Conservation (phyloP, 1,139 yeast genomes). For the Candida sp. region DNA sequence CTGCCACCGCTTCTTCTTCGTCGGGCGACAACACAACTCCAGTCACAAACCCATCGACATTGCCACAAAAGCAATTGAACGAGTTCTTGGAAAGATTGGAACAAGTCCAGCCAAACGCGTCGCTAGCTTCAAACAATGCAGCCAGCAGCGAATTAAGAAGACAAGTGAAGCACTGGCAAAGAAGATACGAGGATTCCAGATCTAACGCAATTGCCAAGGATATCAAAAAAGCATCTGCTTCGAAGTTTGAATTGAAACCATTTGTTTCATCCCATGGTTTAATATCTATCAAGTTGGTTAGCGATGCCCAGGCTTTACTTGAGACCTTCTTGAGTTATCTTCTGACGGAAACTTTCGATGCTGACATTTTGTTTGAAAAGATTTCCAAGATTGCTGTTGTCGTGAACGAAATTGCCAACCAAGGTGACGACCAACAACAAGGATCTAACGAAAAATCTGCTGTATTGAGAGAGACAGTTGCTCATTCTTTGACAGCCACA, state of each 20-base stretch:
- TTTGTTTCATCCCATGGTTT: slow-evolving; percentile 45
- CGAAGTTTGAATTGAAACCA: slow-evolving; percentile 28
- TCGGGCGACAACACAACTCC: too few relatives aligned
- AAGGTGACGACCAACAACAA: slow-evolving; percentile 40
- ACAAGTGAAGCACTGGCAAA: slow-evolving; percentile 49
- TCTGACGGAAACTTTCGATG: slow-evolving; percentile 34
- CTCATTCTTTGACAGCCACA: slow-evolving; percentile 79
- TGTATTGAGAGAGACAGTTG: slow-evolving; percentile 68
- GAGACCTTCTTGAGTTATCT: slow-evolving; percentile 47
- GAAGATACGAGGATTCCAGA: slow-evolving; percentile 46
- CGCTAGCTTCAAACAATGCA: slow-evolving; percentile 19
- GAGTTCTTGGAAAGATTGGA: slow-evolving; percentile 33
- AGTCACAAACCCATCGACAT: neutral
- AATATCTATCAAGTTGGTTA: slow-evolving; percentile 46
- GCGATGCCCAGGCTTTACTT: slow-evolving; percentile 50
- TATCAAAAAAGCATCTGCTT: slow-evolving; percentile 24
- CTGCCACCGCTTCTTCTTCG: neutral
- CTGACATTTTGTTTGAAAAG: slow-evolving; percentile 55
- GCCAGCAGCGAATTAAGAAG: slow-evolving; percentile 29
- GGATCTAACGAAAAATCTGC: slow-evolving; percentile 38
- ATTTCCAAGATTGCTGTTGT: slow-evolving; percentile 55
- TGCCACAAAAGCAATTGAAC: slow-evolving; percentile 23
- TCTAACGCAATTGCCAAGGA: slow-evolving; percentile 29
- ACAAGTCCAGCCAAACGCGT: slow-evolving; percentile 19
- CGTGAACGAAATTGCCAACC: slow-evolving; percentile 52